A percentile compares a stretch with the other conserved stretches of the same genome.
Evolutionary conservation across 2,329 filamentous ascomycete genomes (phyloP).

Genomic region (Pleomassaria siparia): DNA sequence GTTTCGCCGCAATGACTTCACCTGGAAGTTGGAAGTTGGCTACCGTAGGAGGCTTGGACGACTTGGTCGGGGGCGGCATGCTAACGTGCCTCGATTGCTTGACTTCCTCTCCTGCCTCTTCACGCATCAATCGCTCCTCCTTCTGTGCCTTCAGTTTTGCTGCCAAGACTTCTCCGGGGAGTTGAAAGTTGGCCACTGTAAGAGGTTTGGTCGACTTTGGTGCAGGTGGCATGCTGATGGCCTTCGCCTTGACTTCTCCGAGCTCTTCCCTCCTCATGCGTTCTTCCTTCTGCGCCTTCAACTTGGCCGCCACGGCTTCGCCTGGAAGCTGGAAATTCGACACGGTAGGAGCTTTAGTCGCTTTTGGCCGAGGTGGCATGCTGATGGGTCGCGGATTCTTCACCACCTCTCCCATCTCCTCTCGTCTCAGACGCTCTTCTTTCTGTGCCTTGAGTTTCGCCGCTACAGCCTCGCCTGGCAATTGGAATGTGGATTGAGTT

Average conservation of each 20-base stretch:
- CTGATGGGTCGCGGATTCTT: conserved; percentile 50
- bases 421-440: conserved; percentile 34
- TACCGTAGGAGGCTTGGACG: conserved; percentile 53
- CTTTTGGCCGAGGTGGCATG: conserved; percentile 51
- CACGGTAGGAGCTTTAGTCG: conserved; percentile 53
- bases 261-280: conserved; percentile 32
- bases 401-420: conserved; percentile 41
- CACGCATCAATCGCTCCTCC: conserved; percentile 33
- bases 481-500: too few species aligned
- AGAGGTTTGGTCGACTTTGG: conserved; percentile 54
- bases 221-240: conserved; percentile 50
- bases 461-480: too few species aligned
- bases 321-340: conserved; percentile 57
- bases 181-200: conserved; percentile 54
- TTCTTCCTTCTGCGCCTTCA: conserved; percentile 38
- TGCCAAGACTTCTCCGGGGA: conserved; percentile 56
- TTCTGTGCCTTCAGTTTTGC: conserved; percentile 36
- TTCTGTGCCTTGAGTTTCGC: too few species aligned
- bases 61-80: conserved; percentile 51
- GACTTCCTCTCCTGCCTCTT: conserved; percentile 30
- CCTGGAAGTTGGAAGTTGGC: conserved; percentile 56
- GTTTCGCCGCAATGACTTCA: conserved; percentile 49
- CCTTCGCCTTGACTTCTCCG: conserved; percentile 43
- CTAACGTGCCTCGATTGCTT: conserved; percentile 49
- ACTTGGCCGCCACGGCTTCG: conserved; percentile 49